Base-by-base conservation (phyloP, 331 rosid genomes). In the Spiraea crenata region DNA sequence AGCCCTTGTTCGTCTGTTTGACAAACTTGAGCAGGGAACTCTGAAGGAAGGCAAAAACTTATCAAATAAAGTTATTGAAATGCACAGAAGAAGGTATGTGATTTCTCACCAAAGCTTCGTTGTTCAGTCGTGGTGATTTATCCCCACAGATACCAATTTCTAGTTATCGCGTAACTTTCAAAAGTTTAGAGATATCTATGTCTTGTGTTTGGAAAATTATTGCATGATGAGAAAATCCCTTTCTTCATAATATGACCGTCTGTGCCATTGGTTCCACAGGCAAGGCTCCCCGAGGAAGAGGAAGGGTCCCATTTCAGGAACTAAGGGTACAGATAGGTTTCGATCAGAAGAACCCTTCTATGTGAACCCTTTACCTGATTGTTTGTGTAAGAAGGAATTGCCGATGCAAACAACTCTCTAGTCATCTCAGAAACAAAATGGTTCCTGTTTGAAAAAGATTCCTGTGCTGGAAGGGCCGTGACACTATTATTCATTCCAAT, bases 281-380 rank as follows among this genome's bases (percentile, higher is more conserved):
- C 88, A 82, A 74, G 99, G 98, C 45, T 83, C 91, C 0, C 82
- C 91, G 2, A 83, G 92, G 83, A 95, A 91, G 86, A 95, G 98
- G 78, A 91, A 82, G 78, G 99, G 99, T n/a, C 96, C 98, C 12
- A 77, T 86, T 76, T 68, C 96, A 13, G 99, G 99, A 77, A 91
- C 99, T 49, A 95, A 73, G 83, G 99, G 98, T 17, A 77, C 75
- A 71, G 96, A 95, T 65, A 91, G 99, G 63, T 91, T 95, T 83
- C 97, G 99, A 2, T 91, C 95, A 35, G 99, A 95, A 84, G 98
- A 95, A 79, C 80, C 98, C 13, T 95, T 89, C 81, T 95, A 91
- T 44, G 87, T 91, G 20, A 91, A 95, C 69, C 96, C 99, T 64
- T 82, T 85, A 72, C 98, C 99, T 0, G 99, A 85, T 75, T 95